Conservation (phyloP, 768 basidiomycete species). For the Gymnopilus dilepis region DNA sequence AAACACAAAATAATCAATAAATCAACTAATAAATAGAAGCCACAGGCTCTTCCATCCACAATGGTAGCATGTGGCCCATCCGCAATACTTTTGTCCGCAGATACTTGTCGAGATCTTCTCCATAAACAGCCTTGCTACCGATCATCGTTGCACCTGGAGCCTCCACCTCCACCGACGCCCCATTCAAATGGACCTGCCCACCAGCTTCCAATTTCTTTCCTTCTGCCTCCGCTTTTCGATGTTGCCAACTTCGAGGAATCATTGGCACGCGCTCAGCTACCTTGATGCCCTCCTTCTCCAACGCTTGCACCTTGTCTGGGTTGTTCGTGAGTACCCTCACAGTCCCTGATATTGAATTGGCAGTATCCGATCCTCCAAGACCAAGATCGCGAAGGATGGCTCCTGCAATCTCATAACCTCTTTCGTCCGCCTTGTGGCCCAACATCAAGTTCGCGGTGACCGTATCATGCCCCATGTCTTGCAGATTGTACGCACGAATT, state of each 20-base stretch:
- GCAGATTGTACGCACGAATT: slow-evolving; percentile 96
- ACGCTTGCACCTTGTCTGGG: slow-evolving; percentile 92
- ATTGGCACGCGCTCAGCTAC: slow-evolving; percentile 90
- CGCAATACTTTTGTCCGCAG: slow-evolving; percentile 93
- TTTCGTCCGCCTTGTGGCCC: slow-evolving; percentile 92
- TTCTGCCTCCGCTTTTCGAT: slow-evolving; percentile 40
- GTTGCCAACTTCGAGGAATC: slow-evolving; percentile 91
- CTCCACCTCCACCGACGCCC: slow-evolving; percentile 22
- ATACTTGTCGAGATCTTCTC: slow-evolving; percentile 93
- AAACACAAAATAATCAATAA: slow-evolving; percentile 14
- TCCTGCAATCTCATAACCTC: slow-evolving; percentile 89
- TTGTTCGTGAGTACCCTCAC: slow-evolving; percentile 94
- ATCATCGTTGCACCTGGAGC: slow-evolving; percentile 77
- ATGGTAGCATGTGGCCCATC: slow-evolving; percentile 93
- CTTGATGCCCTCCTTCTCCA: slow-evolving; percentile 81
- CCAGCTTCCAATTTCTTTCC: slow-evolving; percentile 26
- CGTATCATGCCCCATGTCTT: slow-evolving; percentile 98
- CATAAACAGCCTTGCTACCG: slow-evolving; percentile 75
- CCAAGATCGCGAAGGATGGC: slow-evolving; percentile 91
- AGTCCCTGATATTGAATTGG: slow-evolving; percentile 46
- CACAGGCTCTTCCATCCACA: slow-evolving; percentile 49
- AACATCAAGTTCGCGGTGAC: slow-evolving; percentile 96
- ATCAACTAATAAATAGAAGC: slow-evolving; percentile 27
- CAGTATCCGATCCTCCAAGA: slow-evolving; percentile 54
- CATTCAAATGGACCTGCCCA: slow-evolving; percentile 18